Percentiles rank a stretch among this genome's conserved stretches.
These are phyloP conservation scores for Tetraselmis striata DNA, from an alignment of 139 green algal genomes.

Conservation along the genomic window DNA sequence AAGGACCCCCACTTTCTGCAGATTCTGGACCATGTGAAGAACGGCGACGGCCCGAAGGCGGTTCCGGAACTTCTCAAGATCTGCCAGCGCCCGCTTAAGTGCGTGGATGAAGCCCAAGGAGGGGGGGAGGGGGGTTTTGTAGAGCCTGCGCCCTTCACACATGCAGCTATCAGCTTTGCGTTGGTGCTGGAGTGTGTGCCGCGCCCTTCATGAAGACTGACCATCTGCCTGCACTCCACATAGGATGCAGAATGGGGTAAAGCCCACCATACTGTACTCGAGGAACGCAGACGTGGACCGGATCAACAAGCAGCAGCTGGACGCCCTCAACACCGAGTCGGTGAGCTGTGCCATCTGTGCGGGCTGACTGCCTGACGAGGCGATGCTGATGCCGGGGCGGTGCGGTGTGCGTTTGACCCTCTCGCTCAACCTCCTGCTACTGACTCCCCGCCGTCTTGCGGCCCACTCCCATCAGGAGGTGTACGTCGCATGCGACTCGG, in stretches of 20 bases:
- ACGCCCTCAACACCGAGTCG: slow-evolving; percentile 14
- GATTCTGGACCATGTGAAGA: slow-evolving; percentile 51
- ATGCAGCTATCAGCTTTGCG: too few species aligned
- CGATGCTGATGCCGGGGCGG: not conserved
- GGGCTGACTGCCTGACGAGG: not conserved
- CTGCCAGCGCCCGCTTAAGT: not conserved
- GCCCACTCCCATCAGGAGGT: too few species aligned
- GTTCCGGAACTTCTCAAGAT: not conserved
- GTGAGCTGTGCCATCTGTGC: not conserved
- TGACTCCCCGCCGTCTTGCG: too few species aligned
- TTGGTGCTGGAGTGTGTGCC: too few species aligned
- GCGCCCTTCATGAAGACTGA: too few species aligned
- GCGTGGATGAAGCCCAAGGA: not conserved
- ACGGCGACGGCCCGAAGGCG: slow-evolving; percentile 4
- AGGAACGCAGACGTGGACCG: slow-evolving; percentile 57
- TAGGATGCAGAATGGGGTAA: slow-evolving; percentile 31
- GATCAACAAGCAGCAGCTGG: slow-evolving; percentile 42
- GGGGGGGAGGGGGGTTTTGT: not conserved
- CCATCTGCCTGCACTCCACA: not conserved
- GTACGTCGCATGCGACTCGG: too few species aligned
- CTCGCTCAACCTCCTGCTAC: too few species aligned
- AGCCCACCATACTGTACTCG: slow-evolving; percentile 54
- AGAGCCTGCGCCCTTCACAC: too few species aligned
- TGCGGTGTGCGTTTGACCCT: too few species aligned
- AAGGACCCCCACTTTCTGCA: slow-evolving; percentile 35